Conservation (phyloP, 23 red algal species). For the Pyropia haitanensis region DNA sequence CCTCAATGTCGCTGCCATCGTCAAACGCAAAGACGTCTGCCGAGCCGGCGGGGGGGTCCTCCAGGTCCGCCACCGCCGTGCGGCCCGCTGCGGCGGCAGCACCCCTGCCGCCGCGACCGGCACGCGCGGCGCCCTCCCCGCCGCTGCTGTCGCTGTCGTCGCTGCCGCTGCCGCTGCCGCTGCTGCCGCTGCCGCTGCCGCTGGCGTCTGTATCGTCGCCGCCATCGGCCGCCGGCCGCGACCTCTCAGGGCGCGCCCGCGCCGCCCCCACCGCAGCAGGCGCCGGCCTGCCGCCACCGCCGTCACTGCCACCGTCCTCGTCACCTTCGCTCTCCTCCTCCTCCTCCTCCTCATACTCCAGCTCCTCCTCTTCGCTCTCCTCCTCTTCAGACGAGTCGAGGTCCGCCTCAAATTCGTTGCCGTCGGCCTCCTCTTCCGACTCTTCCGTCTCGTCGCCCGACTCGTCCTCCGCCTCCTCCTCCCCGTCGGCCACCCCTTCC, state of each 20-base stretch:
- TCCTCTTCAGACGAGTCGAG: slow-evolving; percentile 2
- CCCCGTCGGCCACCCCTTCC: slow-evolving; percentile 10
- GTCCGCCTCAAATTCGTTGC: slow-evolving; percentile 1
- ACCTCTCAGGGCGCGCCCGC: not conserved
- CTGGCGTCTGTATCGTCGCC: not conserved
- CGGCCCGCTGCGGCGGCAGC: too few relatives aligned
- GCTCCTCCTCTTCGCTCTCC: slow-evolving; percentile 2
- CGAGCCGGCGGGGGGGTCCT: too few relatives aligned
- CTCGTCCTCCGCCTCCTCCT: slow-evolving; percentile 10
- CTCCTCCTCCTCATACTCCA: slow-evolving; percentile 1
- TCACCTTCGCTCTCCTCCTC: not conserved
- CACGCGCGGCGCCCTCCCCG: not conserved
- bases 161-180: not conserved
- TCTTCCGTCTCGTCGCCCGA: not conserved
- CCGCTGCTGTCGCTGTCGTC: not conserved
- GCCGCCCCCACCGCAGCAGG: not conserved
- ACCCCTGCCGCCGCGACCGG: too few relatives aligned
- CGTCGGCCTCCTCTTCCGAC: not conserved
- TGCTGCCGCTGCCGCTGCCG: not conserved
- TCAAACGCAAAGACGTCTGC: too few relatives aligned
- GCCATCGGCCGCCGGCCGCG: not conserved
- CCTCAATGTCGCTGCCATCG: too few relatives aligned
- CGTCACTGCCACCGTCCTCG: not conserved
- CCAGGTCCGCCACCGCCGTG: too few relatives aligned
- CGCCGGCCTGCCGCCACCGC: not conserved